phyloP scores from a whole-genome alignment of 192 early-diverging fungal genomes.

The Entophlyctis luteolus region DNA sequence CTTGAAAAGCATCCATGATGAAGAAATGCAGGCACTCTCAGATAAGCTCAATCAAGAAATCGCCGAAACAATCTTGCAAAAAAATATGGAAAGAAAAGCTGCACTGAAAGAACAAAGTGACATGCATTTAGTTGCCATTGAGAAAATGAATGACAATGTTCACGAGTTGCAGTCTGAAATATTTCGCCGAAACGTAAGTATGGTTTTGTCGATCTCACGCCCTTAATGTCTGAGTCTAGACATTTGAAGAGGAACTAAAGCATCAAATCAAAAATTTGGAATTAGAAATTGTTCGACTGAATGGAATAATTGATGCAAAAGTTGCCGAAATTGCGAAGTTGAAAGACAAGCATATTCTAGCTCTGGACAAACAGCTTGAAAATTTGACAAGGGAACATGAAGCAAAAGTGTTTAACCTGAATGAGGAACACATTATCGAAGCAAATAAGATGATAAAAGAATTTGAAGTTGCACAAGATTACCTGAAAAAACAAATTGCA shows the following conservation, averaged over 20 bases:
- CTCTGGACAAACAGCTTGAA: slow-evolving; percentile 20
- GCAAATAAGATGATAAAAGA: slow-evolving; percentile 48
- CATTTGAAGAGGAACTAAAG: slow-evolving; percentile 10
- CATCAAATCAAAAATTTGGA: slow-evolving; percentile 14
- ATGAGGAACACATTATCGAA: slow-evolving; percentile 49
- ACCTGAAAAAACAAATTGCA: slow-evolving; percentile 51
- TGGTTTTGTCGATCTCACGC: neutral
- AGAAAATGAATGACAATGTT: slow-evolving; percentile 13
- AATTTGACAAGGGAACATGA: slow-evolving; percentile 20
- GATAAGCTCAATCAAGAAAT: slow-evolving; percentile 3
- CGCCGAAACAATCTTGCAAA: slow-evolving; percentile 19
- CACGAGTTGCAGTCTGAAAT: slow-evolving; percentile 24
- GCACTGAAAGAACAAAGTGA: slow-evolving; percentile 23
- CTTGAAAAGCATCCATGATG: slow-evolving; percentile 20
- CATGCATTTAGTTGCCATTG: slow-evolving; percentile 12
- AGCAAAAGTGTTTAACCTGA: slow-evolving; percentile 26
- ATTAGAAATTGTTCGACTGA: slow-evolving; percentile 18
- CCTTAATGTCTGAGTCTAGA: neutral
- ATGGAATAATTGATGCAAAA: slow-evolving; percentile 3
- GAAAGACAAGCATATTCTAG: slow-evolving; percentile 11
- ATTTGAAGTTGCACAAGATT: slow-evolving; percentile 53
- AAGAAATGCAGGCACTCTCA: slow-evolving; percentile 1
- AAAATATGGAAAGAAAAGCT: slow-evolving; percentile 25
- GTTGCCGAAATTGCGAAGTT: slow-evolving; percentile 15
- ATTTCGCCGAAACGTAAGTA: slow-evolving; percentile 6